Evolutionary conservation across 1,284 basidiomycete species (phyloP).

Genomic region (Meira nashicola): DNA sequence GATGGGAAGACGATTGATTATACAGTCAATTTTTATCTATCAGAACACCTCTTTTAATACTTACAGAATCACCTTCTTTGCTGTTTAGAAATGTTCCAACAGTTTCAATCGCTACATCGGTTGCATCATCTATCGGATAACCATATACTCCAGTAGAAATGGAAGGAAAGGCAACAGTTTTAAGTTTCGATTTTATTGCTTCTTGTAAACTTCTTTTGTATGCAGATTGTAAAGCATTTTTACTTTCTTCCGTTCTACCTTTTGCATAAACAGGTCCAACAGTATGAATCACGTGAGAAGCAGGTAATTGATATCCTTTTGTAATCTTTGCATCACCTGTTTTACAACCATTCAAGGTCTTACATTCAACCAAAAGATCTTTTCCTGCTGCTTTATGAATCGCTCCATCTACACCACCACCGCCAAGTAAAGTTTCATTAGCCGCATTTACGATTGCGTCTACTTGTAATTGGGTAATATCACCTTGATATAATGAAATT

Average conservation of each 20-base stretch:
- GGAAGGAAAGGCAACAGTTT: constrained; percentile 41
- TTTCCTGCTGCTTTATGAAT: constrained; percentile 80
- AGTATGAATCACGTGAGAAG: constrained; percentile 75
- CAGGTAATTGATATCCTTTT: constrained; percentile 55
- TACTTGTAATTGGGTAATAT: constrained; percentile 17
- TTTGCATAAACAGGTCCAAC: constrained; percentile 61
- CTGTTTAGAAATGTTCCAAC: constrained; percentile 30
- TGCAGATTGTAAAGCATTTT: constrained; percentile 56
- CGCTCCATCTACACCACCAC: constrained; percentile 67
- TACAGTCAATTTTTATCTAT: background rate
- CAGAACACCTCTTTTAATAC: background rate
- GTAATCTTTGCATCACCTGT: constrained; percentile 83
- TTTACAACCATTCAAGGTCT: constrained; percentile 61
- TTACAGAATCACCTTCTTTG: constrained; percentile 19
- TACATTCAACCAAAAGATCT: constrained; percentile 69
- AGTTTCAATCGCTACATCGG: constrained; percentile 26
- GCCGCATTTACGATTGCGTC: constrained; percentile 50
- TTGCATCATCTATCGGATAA: constrained; percentile 42
- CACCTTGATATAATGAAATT: constrained; percentile 3
- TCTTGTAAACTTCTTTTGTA: constrained; percentile 35
- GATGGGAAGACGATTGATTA: background rate
- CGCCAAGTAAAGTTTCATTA: constrained; percentile 40
- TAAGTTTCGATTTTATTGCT: constrained; percentile 16
- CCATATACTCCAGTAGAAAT: constrained; percentile 51
- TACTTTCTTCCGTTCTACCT: constrained; percentile 49